phyloP scores from a whole-genome alignment of 169 alveolate species.

The Miamiensis avidus region DNA sequence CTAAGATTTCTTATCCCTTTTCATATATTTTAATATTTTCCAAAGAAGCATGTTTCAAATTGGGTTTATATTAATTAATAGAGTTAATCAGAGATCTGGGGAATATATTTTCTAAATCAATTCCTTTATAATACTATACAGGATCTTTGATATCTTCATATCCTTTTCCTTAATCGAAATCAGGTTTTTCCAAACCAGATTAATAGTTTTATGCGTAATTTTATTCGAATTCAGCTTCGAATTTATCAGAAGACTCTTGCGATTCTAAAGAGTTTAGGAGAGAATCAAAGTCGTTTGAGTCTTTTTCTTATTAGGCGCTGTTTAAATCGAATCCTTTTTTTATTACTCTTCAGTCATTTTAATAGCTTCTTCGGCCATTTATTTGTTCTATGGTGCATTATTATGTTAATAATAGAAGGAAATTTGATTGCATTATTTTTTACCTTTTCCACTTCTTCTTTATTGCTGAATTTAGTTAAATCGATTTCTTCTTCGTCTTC shows the following conservation, averaged over 20 bases:
- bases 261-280: background rate
- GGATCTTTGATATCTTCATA: slow-evolving; percentile 8
- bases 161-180: slow-evolving; percentile 7
- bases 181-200: slow-evolving; percentile 1
- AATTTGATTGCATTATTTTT: background rate
- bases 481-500: slow-evolving; percentile 28
- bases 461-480: background rate
- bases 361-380: background rate
- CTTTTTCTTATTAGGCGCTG: background rate
- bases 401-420: too few species aligned
- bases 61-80: background rate
- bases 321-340: background rate
- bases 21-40: background rate
- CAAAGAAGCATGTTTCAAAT: background rate
- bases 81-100: slow-evolving; percentile 11
- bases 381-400: background rate
- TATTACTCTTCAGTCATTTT: too few species aligned
- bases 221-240: background rate
- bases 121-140: background rate
- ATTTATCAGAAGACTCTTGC: background rate
- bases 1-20: background rate
- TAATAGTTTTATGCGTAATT: background rate
- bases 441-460: slow-evolving; percentile 16
- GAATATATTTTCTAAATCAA: slow-evolving; percentile 28
- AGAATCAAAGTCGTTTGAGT: background rate